Conservation (phyloP, 148 eudicot genomes). For the Cornus kousa region DNA sequence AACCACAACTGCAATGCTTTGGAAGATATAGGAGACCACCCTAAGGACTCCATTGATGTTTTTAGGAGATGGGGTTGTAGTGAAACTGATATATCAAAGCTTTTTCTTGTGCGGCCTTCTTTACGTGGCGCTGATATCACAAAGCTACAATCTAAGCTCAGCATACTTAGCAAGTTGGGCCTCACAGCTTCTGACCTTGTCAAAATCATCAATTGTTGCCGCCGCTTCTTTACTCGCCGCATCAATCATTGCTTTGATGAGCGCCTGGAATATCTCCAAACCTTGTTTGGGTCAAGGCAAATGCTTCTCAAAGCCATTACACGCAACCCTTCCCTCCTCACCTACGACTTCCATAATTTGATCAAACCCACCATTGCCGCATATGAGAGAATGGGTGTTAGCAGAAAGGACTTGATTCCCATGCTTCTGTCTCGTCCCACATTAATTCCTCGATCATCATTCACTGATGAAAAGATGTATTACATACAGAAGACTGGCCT, state of each 20-base stretch:
- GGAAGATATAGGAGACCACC: constrained; percentile 8
- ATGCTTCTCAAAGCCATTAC: constrained; percentile 49
- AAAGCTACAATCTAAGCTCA: constrained; percentile 52
- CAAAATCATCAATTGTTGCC: constrained; percentile 53
- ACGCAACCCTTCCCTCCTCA: constrained; percentile 71
- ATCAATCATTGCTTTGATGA: constrained; percentile 37
- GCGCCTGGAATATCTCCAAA: constrained; percentile 38
- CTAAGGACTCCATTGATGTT: constrained; percentile 37
- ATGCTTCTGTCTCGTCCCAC: constrained; percentile 66
- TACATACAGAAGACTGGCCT: constrained; percentile 59
- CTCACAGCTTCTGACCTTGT: constrained; percentile 41
- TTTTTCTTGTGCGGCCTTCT: constrained; percentile 47
- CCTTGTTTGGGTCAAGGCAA: constrained; percentile 59
- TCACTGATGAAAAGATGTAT: constrained; percentile 58
- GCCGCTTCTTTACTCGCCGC: constrained; percentile 46
- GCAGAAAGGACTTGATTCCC: constrained; percentile 37
- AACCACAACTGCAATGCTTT: background rate
- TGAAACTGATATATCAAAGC: constrained; percentile 38
- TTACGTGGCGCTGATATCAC: constrained; percentile 29
- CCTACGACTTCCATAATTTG: constrained; percentile 46
- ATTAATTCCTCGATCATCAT: constrained; percentile 43
- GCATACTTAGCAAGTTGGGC: constrained; percentile 45
- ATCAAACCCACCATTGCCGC: constrained; percentile 43
- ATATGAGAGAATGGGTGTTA: constrained; percentile 56
- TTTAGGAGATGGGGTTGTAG: constrained; percentile 69